Conservation (phyloP, 2,329 filamentous ascomycete species). For the Sordariomycetes sp. region DNA sequence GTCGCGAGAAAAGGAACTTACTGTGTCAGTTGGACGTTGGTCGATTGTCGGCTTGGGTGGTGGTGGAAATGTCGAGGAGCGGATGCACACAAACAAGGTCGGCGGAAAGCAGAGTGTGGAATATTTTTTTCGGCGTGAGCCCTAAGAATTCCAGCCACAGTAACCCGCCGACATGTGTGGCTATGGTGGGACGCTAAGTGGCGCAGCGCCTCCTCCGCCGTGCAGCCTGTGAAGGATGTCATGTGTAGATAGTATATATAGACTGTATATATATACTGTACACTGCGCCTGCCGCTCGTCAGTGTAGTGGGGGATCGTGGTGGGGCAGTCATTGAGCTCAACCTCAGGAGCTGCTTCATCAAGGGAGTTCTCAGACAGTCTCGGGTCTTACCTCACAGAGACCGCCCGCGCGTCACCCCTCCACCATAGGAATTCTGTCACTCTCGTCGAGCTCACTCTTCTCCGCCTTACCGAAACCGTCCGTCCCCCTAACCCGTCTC, state of each 20-base stretch:
- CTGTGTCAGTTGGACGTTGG: constrained; percentile 29
- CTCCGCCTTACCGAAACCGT: not conserved
- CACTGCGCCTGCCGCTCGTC: too few species aligned
- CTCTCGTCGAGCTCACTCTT: not conserved
- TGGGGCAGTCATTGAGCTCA: not conserved
- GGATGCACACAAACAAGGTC: constrained; percentile 1
- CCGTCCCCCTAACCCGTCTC: not conserved
- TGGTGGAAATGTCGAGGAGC: constrained; percentile 1
- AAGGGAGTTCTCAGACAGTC: not conserved
- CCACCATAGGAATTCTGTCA: not conserved
- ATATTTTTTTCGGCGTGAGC: constrained; percentile 5
- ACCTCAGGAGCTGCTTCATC: not conserved
- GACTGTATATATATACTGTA: not conserved
- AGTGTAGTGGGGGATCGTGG: not conserved
- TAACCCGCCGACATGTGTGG: not conserved
- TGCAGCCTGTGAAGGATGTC: not conserved
- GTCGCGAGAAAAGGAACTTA: constrained; percentile 20
- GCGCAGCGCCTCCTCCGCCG: not conserved
- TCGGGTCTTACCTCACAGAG: not conserved
- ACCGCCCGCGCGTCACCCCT: too few species aligned
- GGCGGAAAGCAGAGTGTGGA: constrained; percentile 4
- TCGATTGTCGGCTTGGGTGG: constrained; percentile 2
- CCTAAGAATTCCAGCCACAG: constrained; percentile 4
- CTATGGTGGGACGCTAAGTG: not conserved
- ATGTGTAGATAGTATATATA: not conserved